phyloP scores from a whole-genome alignment of 495 filamentous ascomycete species.

The Hypoxylon fuscum region DNA sequence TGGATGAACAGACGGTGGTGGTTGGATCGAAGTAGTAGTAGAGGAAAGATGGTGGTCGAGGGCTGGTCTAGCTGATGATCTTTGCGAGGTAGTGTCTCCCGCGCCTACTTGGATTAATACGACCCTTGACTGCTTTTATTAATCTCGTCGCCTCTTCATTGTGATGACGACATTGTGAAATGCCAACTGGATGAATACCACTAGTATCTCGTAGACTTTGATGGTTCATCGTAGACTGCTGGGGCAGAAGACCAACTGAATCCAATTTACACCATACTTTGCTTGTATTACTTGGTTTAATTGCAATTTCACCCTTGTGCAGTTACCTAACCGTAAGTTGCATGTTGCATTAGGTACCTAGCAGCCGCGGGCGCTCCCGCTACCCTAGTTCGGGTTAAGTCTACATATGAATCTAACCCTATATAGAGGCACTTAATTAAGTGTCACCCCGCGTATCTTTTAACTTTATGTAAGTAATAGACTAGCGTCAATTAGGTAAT shows the following conservation, averaged over 20 bases:
- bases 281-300: too few species aligned
- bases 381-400: too few species aligned
- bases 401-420: too few species aligned
- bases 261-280: too few species aligned
- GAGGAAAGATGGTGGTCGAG: constrained; percentile 24
- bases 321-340: too few species aligned
- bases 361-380: too few species aligned
- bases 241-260: too few species aligned
- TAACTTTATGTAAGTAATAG: constrained; percentile 6
- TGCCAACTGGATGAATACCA: neutral
- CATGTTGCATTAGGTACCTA: too few species aligned
- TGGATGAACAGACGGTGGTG: constrained; percentile 2
- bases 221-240: too few species aligned
- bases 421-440: neutral
- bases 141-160: constrained; percentile 1
- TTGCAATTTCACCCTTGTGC: too few species aligned
- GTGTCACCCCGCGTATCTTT: neutral
- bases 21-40: constrained; percentile 3
- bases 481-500: constrained; percentile 29
- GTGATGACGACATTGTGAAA: neutral
- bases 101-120: constrained; percentile 35
- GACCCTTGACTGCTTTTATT: constrained; percentile 25
- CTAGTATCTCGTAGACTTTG: too few species aligned
- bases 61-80: constrained; percentile 15
- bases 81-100: constrained; percentile 15